Conservation (phyloP, 164 flowering plant species). For the Piper betle region DNA sequence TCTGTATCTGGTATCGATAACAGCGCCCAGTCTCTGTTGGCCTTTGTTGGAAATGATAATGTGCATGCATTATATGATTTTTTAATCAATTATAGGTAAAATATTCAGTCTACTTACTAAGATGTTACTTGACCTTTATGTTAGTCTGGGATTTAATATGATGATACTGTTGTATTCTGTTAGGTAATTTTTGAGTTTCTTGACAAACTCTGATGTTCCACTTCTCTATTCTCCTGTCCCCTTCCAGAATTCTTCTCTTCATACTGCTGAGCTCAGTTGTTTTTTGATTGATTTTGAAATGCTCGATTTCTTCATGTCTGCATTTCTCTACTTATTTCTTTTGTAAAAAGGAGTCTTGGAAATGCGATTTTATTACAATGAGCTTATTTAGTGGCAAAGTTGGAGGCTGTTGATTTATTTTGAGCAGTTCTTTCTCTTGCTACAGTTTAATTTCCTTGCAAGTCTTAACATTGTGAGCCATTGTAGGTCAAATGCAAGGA, state of each 20-base stretch:
- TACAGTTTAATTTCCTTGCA: neutral
- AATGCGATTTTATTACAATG: too few species aligned
- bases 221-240: conserved; percentile 64
- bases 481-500: conserved; percentile 76
- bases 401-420: neutral
- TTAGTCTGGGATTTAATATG: neutral
- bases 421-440: neutral
- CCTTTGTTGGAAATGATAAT: conserved; percentile 48
- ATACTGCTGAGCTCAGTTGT: conserved; percentile 67
- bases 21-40: conserved; percentile 66
- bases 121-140: neutral
- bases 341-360: too few species aligned
- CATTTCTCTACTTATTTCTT: neutral
- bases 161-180: conserved; percentile 3
- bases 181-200: conserved; percentile 56
- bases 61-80: conserved; percentile 79
- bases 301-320: neutral
- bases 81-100: conserved; percentile 78
- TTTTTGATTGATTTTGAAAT: too few species aligned
- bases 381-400: neutral
- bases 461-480: neutral
- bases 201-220: conserved; percentile 73
- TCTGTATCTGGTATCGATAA: conserved; percentile 57
- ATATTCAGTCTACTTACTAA: neutral
- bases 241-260: conserved; percentile 75